Conservation (phyloP, 2,329 filamentous ascomycete species). For the Fusarium papillatum region DNA sequence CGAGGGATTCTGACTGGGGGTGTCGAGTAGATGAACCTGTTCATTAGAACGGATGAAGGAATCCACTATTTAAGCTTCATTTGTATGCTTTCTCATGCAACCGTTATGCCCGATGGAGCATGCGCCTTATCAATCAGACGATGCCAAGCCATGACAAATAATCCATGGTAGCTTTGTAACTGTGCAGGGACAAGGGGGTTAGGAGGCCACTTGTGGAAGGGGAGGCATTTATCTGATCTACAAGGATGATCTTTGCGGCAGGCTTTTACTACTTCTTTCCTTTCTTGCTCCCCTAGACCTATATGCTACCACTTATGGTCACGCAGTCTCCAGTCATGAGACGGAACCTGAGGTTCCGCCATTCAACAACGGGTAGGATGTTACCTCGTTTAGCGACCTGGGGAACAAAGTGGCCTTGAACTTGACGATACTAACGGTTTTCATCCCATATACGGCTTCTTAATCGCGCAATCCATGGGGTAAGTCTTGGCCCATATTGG, state of each 20-base stretch:
- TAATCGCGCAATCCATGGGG: neutral
- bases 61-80: conserved; percentile 7
- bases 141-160: neutral
- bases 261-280: neutral
- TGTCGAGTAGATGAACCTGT: neutral
- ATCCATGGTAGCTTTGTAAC: neutral
- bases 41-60: conserved; percentile 1
- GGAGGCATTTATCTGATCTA: neutral
- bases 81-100: neutral
- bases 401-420: neutral
- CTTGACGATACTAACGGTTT: neutral
- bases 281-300: neutral
- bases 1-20: neutral
- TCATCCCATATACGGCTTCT: neutral
- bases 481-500: neutral
- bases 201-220: neutral
- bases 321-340: neutral
- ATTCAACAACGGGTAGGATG: neutral
- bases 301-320: neutral
- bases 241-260: neutral
- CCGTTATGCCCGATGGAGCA: neutral
- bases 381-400: neutral
- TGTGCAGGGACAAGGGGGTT: neutral
- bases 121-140: neutral
- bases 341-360: neutral